Evolutionary conservation across 805 yeast species (phyloP).

Genomic region (Lachancea fermentati): DNA sequence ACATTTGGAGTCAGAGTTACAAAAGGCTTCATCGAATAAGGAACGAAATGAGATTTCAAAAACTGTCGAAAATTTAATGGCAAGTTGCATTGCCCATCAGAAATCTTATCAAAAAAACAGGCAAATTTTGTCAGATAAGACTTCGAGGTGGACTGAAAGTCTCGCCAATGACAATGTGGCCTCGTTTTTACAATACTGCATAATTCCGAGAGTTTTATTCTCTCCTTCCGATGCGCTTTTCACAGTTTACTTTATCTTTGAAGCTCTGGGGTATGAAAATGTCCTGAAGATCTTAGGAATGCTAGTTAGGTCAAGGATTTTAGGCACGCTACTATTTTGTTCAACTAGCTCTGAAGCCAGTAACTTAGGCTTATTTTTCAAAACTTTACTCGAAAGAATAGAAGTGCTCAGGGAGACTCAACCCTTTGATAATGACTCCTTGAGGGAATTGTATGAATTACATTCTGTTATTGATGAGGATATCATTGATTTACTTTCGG

Average conservation of each 20-base stretch:
- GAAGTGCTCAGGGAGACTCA: conserved; percentile 40
- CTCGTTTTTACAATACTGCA: conserved; percentile 53
- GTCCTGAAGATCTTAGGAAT: conserved; percentile 38
- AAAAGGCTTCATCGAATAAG: conserved; percentile 12
- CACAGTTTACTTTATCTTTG: conserved; percentile 54
- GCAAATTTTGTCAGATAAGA: conserved; percentile 8
- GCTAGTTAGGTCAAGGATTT: conserved; percentile 43
- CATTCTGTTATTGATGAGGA: conserved; percentile 43
- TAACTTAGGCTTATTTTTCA: conserved; percentile 69
- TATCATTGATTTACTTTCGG: conserved; percentile 18
- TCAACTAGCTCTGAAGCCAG: conserved; percentile 76
- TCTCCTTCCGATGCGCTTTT: conserved; percentile 81
- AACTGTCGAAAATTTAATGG: conserved; percentile 15
- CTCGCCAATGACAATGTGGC: conserved; percentile 21
- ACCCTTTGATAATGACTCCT: conserved; percentile 25
- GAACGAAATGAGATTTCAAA: conserved; percentile 15
- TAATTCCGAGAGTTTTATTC: conserved; percentile 70
- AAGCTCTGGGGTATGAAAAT: conserved; percentile 40
- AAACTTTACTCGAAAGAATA: conserved; percentile 45
- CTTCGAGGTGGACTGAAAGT: conserved; percentile 14
- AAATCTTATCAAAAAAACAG: conserved; percentile 13
- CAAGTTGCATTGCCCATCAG: conserved; percentile 21
- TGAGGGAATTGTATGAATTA: conserved; percentile 44
- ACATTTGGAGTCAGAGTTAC: conserved; percentile 13
- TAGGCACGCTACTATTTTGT: conserved; percentile 58